Conservation (phyloP, 495 filamentous ascomycete species). For the Cercophora samala region DNA sequence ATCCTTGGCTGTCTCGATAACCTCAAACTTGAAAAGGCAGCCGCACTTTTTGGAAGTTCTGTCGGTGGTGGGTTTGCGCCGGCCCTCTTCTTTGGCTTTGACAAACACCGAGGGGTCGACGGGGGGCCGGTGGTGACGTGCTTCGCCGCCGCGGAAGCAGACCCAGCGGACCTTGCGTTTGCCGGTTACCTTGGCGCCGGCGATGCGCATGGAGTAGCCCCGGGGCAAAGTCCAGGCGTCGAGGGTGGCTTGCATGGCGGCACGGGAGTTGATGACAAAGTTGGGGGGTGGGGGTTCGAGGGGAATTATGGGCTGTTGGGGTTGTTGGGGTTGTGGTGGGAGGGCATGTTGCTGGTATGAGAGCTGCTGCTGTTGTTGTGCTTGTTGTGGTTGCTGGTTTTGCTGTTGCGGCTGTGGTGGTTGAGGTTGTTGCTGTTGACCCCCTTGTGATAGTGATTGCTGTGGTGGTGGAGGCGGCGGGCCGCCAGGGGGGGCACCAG, state of each 20-base stretch:
- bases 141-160: constrained; percentile 38
- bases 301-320: constrained; percentile 20
- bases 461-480: background rate
- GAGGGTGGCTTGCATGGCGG: constrained; percentile 37
- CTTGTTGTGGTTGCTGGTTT: constrained; percentile 6
- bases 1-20: constrained; percentile 34
- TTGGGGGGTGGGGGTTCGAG: constrained; percentile 36
- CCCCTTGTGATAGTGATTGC: background rate
- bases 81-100: constrained; percentile 31
- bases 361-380: constrained; percentile 9
- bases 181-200: constrained; percentile 37
- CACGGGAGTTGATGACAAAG: constrained; percentile 33
- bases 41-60: constrained; percentile 38
- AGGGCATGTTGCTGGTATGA: constrained; percentile 12
- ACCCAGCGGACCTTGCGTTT: constrained; percentile 39
- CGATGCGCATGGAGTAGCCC: constrained; percentile 42
- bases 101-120: constrained; percentile 29
- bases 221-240: constrained; percentile 37
- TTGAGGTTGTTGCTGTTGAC: background rate
- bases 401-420: background rate
- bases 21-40: constrained; percentile 39
- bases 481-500: constrained; percentile 5
- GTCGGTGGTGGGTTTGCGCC: constrained; percentile 39
- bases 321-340: background rate
- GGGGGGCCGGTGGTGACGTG: constrained; percentile 34